A percentile compares a stretch with the other conserved stretches of the same genome.
These are phyloP conservation scores for Lachancea quebecensis DNA, from an alignment of 805 yeast genomes.

Conservation along the genomic window DNA sequence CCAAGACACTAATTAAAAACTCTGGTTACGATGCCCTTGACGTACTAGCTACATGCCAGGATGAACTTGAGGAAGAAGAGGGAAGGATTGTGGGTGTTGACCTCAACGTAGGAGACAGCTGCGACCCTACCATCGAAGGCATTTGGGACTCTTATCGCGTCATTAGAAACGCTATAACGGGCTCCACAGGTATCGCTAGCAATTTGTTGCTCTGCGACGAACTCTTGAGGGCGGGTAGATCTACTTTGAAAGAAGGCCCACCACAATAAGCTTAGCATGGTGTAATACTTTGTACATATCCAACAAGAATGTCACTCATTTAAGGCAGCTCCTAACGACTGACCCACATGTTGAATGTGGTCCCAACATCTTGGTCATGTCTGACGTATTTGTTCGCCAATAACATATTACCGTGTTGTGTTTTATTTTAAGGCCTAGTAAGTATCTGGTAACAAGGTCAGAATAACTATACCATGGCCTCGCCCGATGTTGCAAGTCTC, in stretches of 20 bases:
- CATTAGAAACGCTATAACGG: slow-evolving; percentile 81
- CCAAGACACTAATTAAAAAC: slow-evolving; percentile 85
- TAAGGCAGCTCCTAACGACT: too few relatives aligned
- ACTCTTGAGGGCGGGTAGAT: slow-evolving; percentile 91
- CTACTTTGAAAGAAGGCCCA: slow-evolving; percentile 68
- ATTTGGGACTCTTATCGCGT: slow-evolving; percentile 96
- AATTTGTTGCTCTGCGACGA: slow-evolving; percentile 93
- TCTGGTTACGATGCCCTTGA: slow-evolving; percentile 93
- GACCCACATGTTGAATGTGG: neutral
- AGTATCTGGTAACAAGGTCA: neutral
- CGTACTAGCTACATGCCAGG: slow-evolving; percentile 82
- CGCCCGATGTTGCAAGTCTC: slow-evolving; percentile 23
- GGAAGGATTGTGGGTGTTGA: slow-evolving; percentile 87
- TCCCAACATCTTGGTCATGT: neutral
- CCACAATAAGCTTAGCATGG: slow-evolving; percentile 18
- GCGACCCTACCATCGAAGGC: slow-evolving; percentile 92
- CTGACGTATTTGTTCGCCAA: neutral
- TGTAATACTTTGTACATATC: slow-evolving; percentile 3
- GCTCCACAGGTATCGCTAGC: slow-evolving; percentile 92
- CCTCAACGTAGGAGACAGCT: slow-evolving; percentile 84
- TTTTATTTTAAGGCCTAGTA: too few relatives aligned
- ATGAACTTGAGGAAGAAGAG: slow-evolving; percentile 56
- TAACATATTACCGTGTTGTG: too few relatives aligned
- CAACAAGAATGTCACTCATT: neutral
- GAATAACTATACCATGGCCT: slow-evolving; percentile 12